A percentile compares a stretch with the other conserved stretches of the same genome.
Evolutionary conservation across 2,329 filamentous ascomycete species (phyloP).

Genomic region (Chaetomium globosum): DNA sequence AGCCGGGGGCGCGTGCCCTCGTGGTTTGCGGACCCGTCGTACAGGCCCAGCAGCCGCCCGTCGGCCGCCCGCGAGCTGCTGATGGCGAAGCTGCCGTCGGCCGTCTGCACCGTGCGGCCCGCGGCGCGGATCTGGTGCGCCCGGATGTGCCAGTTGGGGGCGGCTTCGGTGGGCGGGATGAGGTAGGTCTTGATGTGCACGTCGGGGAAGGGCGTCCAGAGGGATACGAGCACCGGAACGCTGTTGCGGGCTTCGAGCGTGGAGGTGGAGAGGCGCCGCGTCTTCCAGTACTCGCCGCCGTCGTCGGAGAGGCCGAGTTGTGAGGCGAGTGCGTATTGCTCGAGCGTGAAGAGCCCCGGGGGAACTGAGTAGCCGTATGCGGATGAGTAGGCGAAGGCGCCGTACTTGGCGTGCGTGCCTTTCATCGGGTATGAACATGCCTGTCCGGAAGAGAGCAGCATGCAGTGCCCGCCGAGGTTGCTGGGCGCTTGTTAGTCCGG

Average conservation of each 20-base stretch:
- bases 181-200: constrained; percentile 67
- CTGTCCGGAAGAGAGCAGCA: constrained; percentile 75
- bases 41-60: constrained; percentile 55
- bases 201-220: constrained; percentile 72
- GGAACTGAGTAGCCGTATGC: constrained; percentile 78
- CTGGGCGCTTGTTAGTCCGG: constrained; percentile 41
- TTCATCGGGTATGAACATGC: constrained; percentile 83
- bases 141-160: constrained; percentile 70
- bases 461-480: constrained; percentile 71
- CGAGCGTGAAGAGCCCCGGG: constrained; percentile 72
- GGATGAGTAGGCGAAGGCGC: constrained; percentile 75
- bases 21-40: constrained; percentile 42
- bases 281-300: constrained; percentile 77
- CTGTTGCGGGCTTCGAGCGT: constrained; percentile 58
- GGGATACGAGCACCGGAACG: constrained; percentile 65
- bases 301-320: constrained; percentile 77
- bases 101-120: constrained; percentile 66
- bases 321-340: constrained; percentile 75
- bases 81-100: constrained; percentile 75
- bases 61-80: constrained; percentile 54
- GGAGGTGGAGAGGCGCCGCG: constrained; percentile 67
- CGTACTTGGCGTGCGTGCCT: constrained; percentile 80
- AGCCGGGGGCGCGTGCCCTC: constrained; percentile 59
- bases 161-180: constrained; percentile 58
- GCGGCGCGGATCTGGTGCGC: constrained; percentile 64